Conservation (phyloP, 2,329 filamentous ascomycete genomes). For the Triangularia verruculosa region DNA sequence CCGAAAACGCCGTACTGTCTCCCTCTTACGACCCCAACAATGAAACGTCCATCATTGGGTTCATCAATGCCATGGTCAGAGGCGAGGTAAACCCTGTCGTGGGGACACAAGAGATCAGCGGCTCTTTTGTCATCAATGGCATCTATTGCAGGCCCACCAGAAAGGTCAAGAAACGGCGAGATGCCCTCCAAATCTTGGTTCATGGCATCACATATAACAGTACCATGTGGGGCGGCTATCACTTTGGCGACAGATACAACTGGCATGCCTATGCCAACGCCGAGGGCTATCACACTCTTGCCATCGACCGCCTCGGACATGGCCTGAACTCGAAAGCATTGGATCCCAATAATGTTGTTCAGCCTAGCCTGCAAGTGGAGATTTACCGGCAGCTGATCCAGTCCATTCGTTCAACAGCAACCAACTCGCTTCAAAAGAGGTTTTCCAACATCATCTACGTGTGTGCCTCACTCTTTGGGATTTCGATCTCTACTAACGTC, state of each 20-base stretch:
- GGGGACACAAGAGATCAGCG: constrained; percentile 6
- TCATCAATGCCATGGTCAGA: neutral
- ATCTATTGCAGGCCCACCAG: constrained; percentile 17
- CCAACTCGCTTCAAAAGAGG: constrained; percentile 1
- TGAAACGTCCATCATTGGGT: neutral
- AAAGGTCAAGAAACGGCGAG: neutral
- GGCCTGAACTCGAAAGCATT: constrained; percentile 3
- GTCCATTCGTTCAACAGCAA: neutral
- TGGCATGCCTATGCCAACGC: constrained; percentile 7
- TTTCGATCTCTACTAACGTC: neutral
- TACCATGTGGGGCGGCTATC: constrained; percentile 13
- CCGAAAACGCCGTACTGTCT: neutral
- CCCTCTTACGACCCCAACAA: constrained; percentile 8
- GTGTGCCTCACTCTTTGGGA: neutral
- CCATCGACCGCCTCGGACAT: constrained; percentile 17
- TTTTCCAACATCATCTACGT: constrained; percentile 17
- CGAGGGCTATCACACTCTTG: constrained; percentile 19
- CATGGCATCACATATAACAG: constrained; percentile 17
- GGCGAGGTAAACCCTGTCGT: neutral
- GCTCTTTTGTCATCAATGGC: constrained; percentile 12
- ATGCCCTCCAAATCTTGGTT: constrained; percentile 15
- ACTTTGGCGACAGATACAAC: constrained; percentile 13
- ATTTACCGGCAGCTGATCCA: constrained; percentile 12
- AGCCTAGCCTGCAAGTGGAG: constrained; percentile 9
- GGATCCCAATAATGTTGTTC: constrained; percentile 12